Evolutionary conservation across 2,329 filamentous ascomycete genomes (phyloP).

Genomic region (Chaetomiaceae sp.): DNA sequence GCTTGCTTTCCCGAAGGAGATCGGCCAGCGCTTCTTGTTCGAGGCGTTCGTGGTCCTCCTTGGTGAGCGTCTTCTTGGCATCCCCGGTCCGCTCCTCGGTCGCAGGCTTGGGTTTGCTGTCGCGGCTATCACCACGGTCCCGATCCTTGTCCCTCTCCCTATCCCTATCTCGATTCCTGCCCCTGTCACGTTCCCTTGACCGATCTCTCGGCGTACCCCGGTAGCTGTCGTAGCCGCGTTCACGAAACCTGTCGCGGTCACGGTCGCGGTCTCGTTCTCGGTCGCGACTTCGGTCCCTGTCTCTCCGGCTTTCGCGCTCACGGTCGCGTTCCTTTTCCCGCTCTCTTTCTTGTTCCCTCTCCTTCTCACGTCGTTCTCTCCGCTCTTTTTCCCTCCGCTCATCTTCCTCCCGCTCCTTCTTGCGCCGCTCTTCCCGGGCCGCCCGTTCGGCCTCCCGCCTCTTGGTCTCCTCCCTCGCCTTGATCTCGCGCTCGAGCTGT

Average conservation of each 20-base stretch:
- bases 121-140: slow-evolving; percentile 31
- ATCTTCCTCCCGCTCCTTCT: slow-evolving; percentile 36
- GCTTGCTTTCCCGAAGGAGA: slow-evolving; percentile 55
- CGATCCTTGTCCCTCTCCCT: slow-evolving; percentile 34
- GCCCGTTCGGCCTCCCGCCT: slow-evolving; percentile 33
- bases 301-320: slow-evolving; percentile 30
- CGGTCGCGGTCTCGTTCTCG: slow-evolving; percentile 26
- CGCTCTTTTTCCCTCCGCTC: slow-evolving; percentile 38
- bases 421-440: slow-evolving; percentile 31
- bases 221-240: slow-evolving; percentile 18
- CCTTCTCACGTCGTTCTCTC: slow-evolving; percentile 28
- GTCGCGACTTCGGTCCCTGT: slow-evolving; percentile 32
- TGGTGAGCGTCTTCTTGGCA: slow-evolving; percentile 50
- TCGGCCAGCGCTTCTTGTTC: slow-evolving; percentile 56
- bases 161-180: slow-evolving; percentile 28
- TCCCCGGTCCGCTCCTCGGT: slow-evolving; percentile 38
- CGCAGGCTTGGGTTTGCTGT: slow-evolving; percentile 33
- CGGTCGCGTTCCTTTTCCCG: slow-evolving; percentile 34
- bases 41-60: slow-evolving; percentile 53
- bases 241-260: slow-evolving; percentile 25
- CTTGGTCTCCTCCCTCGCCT: slow-evolving; percentile 39
- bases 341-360: slow-evolving; percentile 33
- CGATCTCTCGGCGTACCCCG: slow-evolving; percentile 15
- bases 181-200: slow-evolving; percentile 19
- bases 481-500: slow-evolving; percentile 53